Percentiles rank a stretch among this genome's conserved stretches.
phyloP scores from a whole-genome alignment of 139 green algal genomes.

The Haematococcus sp. region DNA sequence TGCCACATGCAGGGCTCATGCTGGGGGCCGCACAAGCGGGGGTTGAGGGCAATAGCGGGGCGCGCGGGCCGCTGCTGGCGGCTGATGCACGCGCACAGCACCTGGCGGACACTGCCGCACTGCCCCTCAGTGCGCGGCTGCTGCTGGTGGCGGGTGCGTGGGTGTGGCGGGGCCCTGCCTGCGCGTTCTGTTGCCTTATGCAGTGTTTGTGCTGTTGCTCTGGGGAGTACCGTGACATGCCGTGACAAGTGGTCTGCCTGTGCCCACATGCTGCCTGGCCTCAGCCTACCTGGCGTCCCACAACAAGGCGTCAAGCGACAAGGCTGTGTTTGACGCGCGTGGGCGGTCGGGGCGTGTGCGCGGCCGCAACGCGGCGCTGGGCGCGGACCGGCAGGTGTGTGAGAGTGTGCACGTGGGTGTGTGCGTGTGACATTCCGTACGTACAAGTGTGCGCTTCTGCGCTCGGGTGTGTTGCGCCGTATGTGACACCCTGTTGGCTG shows the following conservation, averaged over 20 bases:
- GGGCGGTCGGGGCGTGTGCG: background rate
- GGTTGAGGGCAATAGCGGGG: too few relatives aligned
- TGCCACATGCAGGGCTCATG: too few relatives aligned
- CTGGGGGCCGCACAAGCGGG: too few relatives aligned
- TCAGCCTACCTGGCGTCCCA: slow-evolving; percentile 10
- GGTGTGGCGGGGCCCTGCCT: too few relatives aligned
- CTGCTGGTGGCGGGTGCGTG: slow-evolving; percentile 12
- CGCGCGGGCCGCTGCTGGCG: too few relatives aligned
- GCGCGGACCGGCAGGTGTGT: slow-evolving; percentile 4
- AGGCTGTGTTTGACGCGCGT: slow-evolving; percentile 7
- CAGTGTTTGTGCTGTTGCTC: background rate
- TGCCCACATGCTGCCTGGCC: background rate
- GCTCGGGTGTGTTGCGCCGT: too few relatives aligned
- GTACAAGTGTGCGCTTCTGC: too few relatives aligned
- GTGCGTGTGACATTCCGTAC: too few relatives aligned
- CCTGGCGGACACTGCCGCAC: background rate
- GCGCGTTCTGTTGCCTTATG: too few relatives aligned
- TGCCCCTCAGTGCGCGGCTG: slow-evolving; percentile 5
- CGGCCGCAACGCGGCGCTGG: background rate
- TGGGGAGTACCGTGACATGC: background rate
- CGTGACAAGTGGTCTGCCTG: background rate
- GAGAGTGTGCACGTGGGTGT: background rate
- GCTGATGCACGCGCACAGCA: background rate
- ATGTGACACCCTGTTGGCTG: too few relatives aligned
- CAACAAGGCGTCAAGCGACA: slow-evolving; percentile 13